Evolutionary conservation across 2,329 filamentous ascomycete genomes (phyloP), one percentile per base, ranked within the genome.

Genomic region (Malbranchea zuffiana): DNA sequence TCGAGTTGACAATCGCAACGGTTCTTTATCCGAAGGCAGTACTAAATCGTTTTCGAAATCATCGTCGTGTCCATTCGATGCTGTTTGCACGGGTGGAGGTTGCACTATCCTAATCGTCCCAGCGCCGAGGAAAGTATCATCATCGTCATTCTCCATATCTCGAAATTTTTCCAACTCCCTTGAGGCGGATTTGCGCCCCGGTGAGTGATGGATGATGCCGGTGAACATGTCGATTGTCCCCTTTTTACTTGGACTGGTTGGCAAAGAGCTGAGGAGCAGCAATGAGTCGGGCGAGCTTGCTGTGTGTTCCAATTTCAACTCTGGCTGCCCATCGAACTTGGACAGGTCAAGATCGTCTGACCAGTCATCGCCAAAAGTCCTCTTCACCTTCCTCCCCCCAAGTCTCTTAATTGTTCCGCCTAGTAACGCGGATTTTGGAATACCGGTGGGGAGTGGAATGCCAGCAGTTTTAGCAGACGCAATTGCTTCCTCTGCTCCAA

Each of bases 331-430:
- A 19, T 70, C 69, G 2, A 65, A 55, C 25, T 70, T 69, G 3
- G 80, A 78, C 11, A 86, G 58, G 49, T 83, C 80, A 32, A 88
- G 60, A 49, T 88, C 83, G 48, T 86, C 80, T 43, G 76, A 79
- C 78, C 83, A 88, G 55, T 88, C 82, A 49, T 86, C 81, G 45
- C 82, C 76, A 41, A 83, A 74, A 26, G 79, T 75, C 52, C 75
- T 80, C 51, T 77, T 79, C 13, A 81, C 69, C 51, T 80, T 85
- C 47, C 75, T 73, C 41, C 76, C 77, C 33, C 87, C 87, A 21
- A 96, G 69, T 48, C 87, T 73, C 64, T 92, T 93, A 54, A 96
- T 96, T 6, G 86, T 88, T 35, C 90, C 90, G 36, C 88, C 88
- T 56, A 90, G 74, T 27, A 98, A 67, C 19, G 90, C 90, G 13